phyloP scores from a whole-genome alignment of 108 stramenopile genomes.

The Schizochytrium sp. region DNA sequence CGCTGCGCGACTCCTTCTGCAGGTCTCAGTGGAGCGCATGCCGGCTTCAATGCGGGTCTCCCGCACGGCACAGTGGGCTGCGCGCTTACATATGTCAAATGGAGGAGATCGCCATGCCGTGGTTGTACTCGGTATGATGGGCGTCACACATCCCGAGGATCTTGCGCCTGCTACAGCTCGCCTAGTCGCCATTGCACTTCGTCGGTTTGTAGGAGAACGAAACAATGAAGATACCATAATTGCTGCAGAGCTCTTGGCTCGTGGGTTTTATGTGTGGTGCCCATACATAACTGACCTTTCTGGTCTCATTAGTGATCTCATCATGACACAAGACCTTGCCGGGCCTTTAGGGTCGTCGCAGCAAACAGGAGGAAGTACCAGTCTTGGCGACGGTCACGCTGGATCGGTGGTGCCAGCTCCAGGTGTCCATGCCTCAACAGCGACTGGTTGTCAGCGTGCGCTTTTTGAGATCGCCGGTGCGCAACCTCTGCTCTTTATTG shows the following conservation, averaged over 20 bases:
- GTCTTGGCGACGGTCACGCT: too few species aligned
- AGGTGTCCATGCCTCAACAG: neutral
- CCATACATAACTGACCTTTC: constrained; percentile 44
- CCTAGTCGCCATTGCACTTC: constrained; percentile 7
- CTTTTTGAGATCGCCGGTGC: constrained; percentile 27
- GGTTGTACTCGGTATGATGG: constrained; percentile 58
- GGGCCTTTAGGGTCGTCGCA: neutral
- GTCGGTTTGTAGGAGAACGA: constrained; percentile 20
- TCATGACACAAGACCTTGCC: constrained; percentile 7
- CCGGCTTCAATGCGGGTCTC: constrained; percentile 13
- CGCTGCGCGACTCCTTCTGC: constrained; percentile 34
- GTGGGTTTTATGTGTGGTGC: constrained; percentile 53
- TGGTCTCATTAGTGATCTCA: constrained; percentile 38
- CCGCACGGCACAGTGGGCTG: constrained; percentile 41
- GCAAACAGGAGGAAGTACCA: neutral
- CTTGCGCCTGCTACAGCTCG: constrained; percentile 44
- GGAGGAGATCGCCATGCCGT: constrained; percentile 12
- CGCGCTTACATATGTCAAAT: neutral
- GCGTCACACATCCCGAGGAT: constrained; percentile 12
- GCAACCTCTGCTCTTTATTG: neutral
- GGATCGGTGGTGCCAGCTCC: too few species aligned
- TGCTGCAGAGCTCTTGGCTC: constrained; percentile 48
- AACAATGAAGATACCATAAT: constrained; percentile 4
- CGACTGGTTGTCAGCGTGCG: constrained; percentile 18
- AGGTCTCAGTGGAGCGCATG: constrained; percentile 43